Conservation (phyloP, 306 rosid species). For the Trifolium fragiferum region DNA sequence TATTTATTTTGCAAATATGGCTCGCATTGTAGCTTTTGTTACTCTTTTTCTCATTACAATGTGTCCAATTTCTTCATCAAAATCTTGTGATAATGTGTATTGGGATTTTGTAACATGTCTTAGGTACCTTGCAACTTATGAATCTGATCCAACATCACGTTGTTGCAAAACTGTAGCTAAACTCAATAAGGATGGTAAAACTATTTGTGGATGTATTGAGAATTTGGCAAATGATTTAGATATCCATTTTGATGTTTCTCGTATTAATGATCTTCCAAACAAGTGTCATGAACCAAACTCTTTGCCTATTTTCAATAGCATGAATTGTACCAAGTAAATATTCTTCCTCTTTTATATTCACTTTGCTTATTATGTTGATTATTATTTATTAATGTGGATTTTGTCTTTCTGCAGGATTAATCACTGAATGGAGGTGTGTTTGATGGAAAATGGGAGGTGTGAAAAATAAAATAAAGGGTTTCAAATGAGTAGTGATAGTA, state of each 20-base stretch:
- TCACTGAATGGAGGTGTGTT: background rate
- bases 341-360: background rate
- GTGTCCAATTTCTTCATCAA: conserved; percentile 22
- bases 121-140: conserved; percentile 40
- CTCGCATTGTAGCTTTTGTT: conserved; percentile 3
- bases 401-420: background rate
- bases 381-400: background rate
- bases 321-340: conserved; percentile 38
- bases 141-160: conserved; percentile 19
- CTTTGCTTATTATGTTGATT: background rate
- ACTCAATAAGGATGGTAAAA: conserved; percentile 9
- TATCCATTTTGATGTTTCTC: conserved; percentile 15
- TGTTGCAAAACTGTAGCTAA: conserved; percentile 12
- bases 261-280: conserved; percentile 25
- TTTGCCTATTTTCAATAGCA: conserved; percentile 28
- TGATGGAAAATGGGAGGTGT: background rate
- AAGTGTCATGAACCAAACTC: conserved; percentile 28
- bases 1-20: conserved; percentile 10
- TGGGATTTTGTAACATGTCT: conserved; percentile 44
- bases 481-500: background rate
- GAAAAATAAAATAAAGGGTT: background rate
- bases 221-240: conserved; percentile 5
- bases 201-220: conserved; percentile 37
- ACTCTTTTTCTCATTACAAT: conserved; percentile 18
- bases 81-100: conserved; percentile 32